Percentiles rank a stretch among this genome's conserved stretches.
Evolutionary conservation across 768 basidiomycete genomes (phyloP).

Genomic region (Cyclocybe cylindracea): DNA sequence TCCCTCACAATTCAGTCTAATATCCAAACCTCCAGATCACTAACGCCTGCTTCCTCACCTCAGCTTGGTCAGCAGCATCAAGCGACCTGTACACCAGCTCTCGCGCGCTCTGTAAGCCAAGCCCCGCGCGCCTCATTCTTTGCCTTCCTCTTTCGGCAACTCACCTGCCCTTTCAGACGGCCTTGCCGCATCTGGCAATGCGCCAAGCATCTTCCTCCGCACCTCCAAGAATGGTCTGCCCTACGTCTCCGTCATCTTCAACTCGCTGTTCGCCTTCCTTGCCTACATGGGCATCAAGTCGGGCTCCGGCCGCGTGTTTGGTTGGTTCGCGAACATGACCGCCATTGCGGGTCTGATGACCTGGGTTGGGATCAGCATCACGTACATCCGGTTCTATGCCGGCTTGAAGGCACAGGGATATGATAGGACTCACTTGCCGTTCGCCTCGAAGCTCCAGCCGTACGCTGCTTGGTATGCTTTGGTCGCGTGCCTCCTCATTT

Average conservation of each 20-base stretch:
- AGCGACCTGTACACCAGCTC: slow-evolving; percentile 91
- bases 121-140: background rate
- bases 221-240: slow-evolving; percentile 79
- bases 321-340: slow-evolving; percentile 81
- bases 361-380: slow-evolving; percentile 78
- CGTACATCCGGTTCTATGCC: slow-evolving; percentile 82
- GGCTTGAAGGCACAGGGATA: slow-evolving; percentile 83
- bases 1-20: background rate
- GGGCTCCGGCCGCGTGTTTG: slow-evolving; percentile 74
- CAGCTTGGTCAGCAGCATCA: slow-evolving; percentile 91
- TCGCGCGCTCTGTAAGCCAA: slow-evolving; percentile 72
- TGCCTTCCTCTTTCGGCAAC: background rate
- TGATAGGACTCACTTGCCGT: slow-evolving; percentile 73
- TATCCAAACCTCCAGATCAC: slow-evolving; percentile 52
- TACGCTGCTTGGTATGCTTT: slow-evolving; percentile 67
- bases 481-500: slow-evolving; percentile 48
- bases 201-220: slow-evolving; percentile 75
- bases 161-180: slow-evolving; percentile 53
- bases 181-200: slow-evolving; percentile 77
- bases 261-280: slow-evolving; percentile 64
- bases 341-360: slow-evolving; percentile 69
- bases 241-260: slow-evolving; percentile 67
- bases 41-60: slow-evolving; percentile 81
- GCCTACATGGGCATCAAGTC: slow-evolving; percentile 78
- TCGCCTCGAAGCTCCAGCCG: slow-evolving; percentile 64